Conservation (phyloP, 2,329 filamentous ascomycete genomes). For the Fusarium marasasianum region DNA sequence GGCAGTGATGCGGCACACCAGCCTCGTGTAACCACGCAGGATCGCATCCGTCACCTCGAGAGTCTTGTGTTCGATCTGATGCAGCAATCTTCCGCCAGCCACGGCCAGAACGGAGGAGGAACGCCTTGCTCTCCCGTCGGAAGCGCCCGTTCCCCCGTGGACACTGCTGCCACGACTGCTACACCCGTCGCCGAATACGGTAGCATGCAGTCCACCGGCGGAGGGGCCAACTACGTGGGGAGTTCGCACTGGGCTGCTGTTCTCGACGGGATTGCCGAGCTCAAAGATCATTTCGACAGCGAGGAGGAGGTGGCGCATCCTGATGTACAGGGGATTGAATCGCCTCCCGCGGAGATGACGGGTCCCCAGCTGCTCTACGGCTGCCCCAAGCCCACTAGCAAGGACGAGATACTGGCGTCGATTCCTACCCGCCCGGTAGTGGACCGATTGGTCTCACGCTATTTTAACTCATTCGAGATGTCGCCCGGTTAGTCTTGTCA, state of each 20-base stretch:
- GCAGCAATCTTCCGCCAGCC: slow-evolving; percentile 10
- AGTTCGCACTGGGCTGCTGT: slow-evolving; percentile 54
- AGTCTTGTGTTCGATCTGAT: slow-evolving; percentile 43
- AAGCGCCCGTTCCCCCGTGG: background rate
- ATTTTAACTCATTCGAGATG: slow-evolving; percentile 49
- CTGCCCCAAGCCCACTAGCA: slow-evolving; percentile 35
- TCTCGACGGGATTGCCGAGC: slow-evolving; percentile 52
- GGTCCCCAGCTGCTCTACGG: slow-evolving; percentile 48
- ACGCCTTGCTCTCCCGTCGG: background rate
- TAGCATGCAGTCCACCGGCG: slow-evolving; percentile 41
- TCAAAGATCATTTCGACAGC: slow-evolving; percentile 49
- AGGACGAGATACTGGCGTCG: slow-evolving; percentile 46
- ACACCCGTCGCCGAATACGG: slow-evolving; percentile 23
- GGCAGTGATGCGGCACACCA: background rate
- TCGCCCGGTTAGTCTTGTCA: background rate
- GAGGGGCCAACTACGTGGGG: slow-evolving; percentile 47
- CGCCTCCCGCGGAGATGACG: background rate
- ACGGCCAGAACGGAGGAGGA: background rate
- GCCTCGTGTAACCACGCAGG: background rate
- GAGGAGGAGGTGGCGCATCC: slow-evolving; percentile 36
- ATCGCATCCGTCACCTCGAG: slow-evolving; percentile 40
- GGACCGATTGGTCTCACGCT: slow-evolving; percentile 49
- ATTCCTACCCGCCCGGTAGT: slow-evolving; percentile 37
- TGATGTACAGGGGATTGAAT: background rate
- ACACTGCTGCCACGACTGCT: too few species aligned